Percentiles rank a stretch among this genome's conserved stretches.
Conservation (phyloP, 2,329 filamentous ascomycete genomes). For the Microsporum audouinii region DNA sequence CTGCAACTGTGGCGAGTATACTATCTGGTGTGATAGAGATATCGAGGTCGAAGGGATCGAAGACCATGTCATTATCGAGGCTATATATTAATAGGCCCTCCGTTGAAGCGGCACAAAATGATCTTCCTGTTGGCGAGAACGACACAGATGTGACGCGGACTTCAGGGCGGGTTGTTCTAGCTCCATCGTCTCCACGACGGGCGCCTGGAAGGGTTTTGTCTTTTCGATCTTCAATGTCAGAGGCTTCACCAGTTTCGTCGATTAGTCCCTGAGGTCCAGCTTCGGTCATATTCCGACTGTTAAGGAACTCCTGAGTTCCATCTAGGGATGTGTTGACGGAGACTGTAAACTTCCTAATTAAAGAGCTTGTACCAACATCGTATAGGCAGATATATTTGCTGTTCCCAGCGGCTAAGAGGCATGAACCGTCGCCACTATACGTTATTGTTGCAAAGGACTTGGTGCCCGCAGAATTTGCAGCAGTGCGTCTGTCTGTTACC, state of each 20-base stretch:
- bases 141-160: slow-evolving; percentile 73
- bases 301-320: slow-evolving; percentile 92
- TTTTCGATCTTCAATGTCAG: slow-evolving; percentile 73
- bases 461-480: slow-evolving; percentile 78
- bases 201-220: slow-evolving; percentile 74
- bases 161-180: slow-evolving; percentile 63
- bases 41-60: slow-evolving; percentile 93
- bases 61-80: slow-evolving; percentile 69
- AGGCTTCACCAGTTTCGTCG: slow-evolving; percentile 77
- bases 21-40: slow-evolving; percentile 84
- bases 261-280: slow-evolving; percentile 75
- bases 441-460: slow-evolving; percentile 81
- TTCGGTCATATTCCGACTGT: slow-evolving; percentile 83
- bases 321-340: slow-evolving; percentile 91
- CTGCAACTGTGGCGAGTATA: slow-evolving; percentile 60
- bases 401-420: slow-evolving; percentile 80
- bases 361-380: slow-evolving; percentile 79
- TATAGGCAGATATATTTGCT: slow-evolving; percentile 99
- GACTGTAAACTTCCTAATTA: slow-evolving; percentile 91
- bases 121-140: slow-evolving; percentile 77
- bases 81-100: slow-evolving; percentile 92
- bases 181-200: slow-evolving; percentile 74
- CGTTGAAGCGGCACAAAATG: slow-evolving; percentile 90
- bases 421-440: slow-evolving; percentile 87
- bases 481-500: slow-evolving; percentile 74